Evolutionary conservation across 371 early-diverging fungal genomes (phyloP), one percentile per base, ranked within the genome.

Genomic region (Lichtheimia ornata): DNA sequence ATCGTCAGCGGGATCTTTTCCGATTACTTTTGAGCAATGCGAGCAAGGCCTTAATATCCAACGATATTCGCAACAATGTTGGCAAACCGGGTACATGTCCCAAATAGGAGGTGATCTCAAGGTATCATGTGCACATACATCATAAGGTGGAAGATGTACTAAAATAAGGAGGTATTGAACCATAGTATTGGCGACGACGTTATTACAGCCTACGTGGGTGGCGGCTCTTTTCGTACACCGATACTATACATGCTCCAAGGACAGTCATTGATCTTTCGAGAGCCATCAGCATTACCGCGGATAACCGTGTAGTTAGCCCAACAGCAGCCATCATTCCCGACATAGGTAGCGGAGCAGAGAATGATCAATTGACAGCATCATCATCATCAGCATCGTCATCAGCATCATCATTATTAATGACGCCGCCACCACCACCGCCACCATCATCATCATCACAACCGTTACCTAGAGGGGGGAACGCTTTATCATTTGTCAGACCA

Each of bases 21-120:
- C 73, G 3, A 43, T 15, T 4, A 56, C 42, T 42, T 35, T 78
- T 40, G 56, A 70, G 11, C 66, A 57, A 45, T 73, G 71, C 30
- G 65, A 74, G 17, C 63, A 78, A 51, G 75, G 62, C 13, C 40
- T 73, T 9, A 72, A 74, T 52, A 61, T 69, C 6, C 65, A 53
- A 52, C 63, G 75, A 12, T 74, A 70, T 57, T 61, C 67, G 52
- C 59, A 70, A 43, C 72, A 70, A 11, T 44, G 61, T 20, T 78
- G 78, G 78, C 67, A 67, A 28, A 24, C 66, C 1, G 78, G 78
- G 4, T 74, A 69, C 51, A 62, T 78, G 61, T 67, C 66, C 5
- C 75, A 78, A 30, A 35, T 69, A 3, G 71, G 71, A 0, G 74
- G 71, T 17, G 66, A 72, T 59, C 56, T 65, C 30, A 71, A 73